Evolutionary conservation across 1,139 yeast species (phyloP), one percentile per base, ranked within the genome.

Genomic region (Yamadazyma sp.): DNA sequence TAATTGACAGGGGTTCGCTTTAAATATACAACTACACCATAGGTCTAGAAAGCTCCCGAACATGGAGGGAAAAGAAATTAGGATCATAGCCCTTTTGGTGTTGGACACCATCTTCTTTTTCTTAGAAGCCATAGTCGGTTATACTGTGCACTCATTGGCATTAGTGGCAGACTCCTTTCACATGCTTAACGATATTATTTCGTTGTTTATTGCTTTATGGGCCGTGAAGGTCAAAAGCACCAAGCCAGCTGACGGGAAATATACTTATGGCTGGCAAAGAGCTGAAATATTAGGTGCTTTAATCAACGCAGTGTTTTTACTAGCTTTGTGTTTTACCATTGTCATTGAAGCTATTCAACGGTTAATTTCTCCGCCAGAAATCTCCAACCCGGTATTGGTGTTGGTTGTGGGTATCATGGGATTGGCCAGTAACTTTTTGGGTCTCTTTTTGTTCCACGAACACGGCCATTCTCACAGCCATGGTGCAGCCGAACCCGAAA

Each of bases 151-250:
- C 59, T 90, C 97, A 1, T 72, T 90, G 54, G 97, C 97, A 0
- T 73, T 90, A 40, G 82, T 90, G 45, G 97, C 97, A 2, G 98
- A 94, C 59, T 85, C 97, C 1, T 92, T 92, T 74, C 98, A 92
- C 62, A 92, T 92, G 97, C 72, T 92, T 48, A 92, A 92, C 63
- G 98, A 92, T 64, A 87, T 92, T 42, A 82, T 92, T 42, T 88
- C 97, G 1, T 70, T 92, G 34, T 52, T 90, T 17, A 92, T 92
- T 39, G 98, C 98, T 0, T 70, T 90, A 27, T 92, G 97, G 97
- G 98, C 98, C 0, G 97, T 92, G 18, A 77, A 78, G 47, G 96
- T 89, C 17, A 89, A 96, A 42, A 85, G 85, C 54, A 81, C 78
- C 35, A 77, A 82, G 54, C 82, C 85, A 15, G 95, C 96, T 1